Conservation (phyloP, 495 filamentous ascomycete genomes). For the Xylaria palmicola region DNA sequence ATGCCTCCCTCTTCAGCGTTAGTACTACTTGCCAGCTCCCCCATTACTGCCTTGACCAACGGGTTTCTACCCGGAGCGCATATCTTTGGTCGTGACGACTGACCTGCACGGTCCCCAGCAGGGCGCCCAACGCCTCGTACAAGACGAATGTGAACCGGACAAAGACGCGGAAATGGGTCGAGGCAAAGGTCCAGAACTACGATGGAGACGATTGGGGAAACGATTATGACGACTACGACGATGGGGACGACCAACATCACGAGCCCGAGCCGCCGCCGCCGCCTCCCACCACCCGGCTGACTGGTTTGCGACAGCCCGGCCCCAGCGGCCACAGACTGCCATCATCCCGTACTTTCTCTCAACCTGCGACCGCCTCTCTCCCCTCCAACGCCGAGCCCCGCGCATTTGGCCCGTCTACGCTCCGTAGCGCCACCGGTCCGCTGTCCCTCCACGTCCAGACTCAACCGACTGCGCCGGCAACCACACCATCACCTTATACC, state of each 20-base stretch:
- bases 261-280: conserved; percentile 34
- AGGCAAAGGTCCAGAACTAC: conserved; percentile 84
- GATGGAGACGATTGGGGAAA: conserved; percentile 95
- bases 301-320: conserved; percentile 10
- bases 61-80: neutral
- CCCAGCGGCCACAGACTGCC: conserved; percentile 14
- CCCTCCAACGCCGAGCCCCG: conserved; percentile 8
- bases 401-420: neutral
- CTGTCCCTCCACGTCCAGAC: conserved; percentile 27
- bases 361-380: conserved; percentile 12
- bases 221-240: conserved; percentile 75
- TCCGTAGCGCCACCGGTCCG: conserved; percentile 17
- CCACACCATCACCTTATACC: conserved; percentile 2
- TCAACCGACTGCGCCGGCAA: neutral
- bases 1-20: conserved; percentile 26
- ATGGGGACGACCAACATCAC: conserved; percentile 48
- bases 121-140: conserved; percentile 40
- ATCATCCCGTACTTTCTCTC: conserved; percentile 23
- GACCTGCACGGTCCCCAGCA: conserved; percentile 19
- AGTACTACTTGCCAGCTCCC: conserved; percentile 4
- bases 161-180: conserved; percentile 93
- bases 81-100: conserved; percentile 9
- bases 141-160: conserved; percentile 81
- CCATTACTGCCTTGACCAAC: neutral
- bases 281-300: conserved; percentile 6